Percentiles rank a stretch among this genome's conserved stretches.
These are phyloP conservation scores for Amanita molliuscula DNA, from an alignment of 768 basidiomycete genomes.

Conservation along the genomic window DNA sequence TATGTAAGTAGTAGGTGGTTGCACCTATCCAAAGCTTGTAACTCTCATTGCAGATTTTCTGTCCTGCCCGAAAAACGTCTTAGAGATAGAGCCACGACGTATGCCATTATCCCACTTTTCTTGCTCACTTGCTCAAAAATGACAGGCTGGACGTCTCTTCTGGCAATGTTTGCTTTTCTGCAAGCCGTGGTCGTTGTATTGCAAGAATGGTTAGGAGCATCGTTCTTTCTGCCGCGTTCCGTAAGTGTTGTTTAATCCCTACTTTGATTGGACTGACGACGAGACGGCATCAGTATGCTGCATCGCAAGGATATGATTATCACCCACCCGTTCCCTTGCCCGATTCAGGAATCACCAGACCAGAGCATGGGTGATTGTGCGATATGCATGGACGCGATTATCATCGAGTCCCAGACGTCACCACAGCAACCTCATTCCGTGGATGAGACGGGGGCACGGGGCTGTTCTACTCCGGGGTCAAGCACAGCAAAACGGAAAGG, in stretches of 20 bases:
- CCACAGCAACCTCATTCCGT: conserved; percentile 23
- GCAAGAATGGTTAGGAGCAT: conserved; percentile 69
- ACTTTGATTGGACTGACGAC: background rate
- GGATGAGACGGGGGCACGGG: conserved; percentile 21
- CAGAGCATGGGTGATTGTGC: conserved; percentile 79
- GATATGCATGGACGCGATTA: conserved; percentile 88
- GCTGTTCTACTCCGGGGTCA: conserved; percentile 9
- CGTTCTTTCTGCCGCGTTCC: conserved; percentile 71
- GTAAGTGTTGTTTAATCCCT: conserved; percentile 27
- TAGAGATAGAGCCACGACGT: conserved; percentile 73
- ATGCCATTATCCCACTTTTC: conserved; percentile 14
- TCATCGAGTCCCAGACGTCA: conserved; percentile 32
- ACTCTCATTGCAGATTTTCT: conserved; percentile 54
- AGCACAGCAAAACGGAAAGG: conserved; percentile 13
- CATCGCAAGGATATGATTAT: conserved; percentile 56
- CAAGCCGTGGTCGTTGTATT: conserved; percentile 56
- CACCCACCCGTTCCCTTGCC: conserved; percentile 68
- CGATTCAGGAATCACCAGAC: conserved; percentile 69
- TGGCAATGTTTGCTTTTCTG: conserved; percentile 48
- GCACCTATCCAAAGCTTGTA: background rate
- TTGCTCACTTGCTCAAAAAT: background rate
- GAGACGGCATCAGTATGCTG: background rate
- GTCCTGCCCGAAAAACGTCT: conserved; percentile 75
- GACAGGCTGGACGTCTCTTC: conserved; percentile 53
- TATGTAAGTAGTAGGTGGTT: conserved; percentile 46